Percentiles rank a stretch among this genome's conserved stretches.
phyloP scores from a whole-genome alignment of 139 green algal genomes.

The Chlorella sp. region DNA sequence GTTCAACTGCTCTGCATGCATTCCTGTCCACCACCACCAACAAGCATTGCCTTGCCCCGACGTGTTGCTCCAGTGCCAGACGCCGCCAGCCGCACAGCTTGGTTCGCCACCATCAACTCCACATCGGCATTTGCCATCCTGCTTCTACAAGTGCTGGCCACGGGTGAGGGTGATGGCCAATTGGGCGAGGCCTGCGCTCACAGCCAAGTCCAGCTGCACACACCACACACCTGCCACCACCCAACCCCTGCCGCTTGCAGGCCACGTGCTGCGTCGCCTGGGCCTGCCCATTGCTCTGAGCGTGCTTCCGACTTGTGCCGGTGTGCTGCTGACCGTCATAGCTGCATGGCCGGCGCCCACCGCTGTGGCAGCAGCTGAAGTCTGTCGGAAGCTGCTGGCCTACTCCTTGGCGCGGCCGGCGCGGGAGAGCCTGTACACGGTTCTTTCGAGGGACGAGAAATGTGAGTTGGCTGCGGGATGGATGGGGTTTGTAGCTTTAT shows the following conservation, averaged over 20 bases:
- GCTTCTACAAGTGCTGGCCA: conserved; percentile 59
- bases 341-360: conserved; percentile 14
- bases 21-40: not conserved
- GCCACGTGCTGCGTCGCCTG: conserved; percentile 42
- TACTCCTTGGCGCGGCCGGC: conserved; percentile 73
- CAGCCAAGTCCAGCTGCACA: not conserved
- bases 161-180: conserved; percentile 28
- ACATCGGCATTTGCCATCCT: conserved; percentile 59
- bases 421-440: conserved; percentile 83
- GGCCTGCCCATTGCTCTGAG: conserved; percentile 35
- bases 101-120: conserved; percentile 71
- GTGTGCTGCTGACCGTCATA: conserved; percentile 41
- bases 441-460: conserved; percentile 77
- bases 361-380: conserved; percentile 54
- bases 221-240: not conserved
- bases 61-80: conserved; percentile 10
- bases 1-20: not conserved
- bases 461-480: conserved; percentile 21
- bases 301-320: conserved; percentile 25
- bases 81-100: conserved; percentile 52
- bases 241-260: not conserved
- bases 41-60: not conserved
- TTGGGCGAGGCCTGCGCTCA: not conserved
- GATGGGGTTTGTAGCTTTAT: too few species aligned
- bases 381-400: conserved; percentile 69